Base-by-base conservation (phyloP, 2,329 filamentous ascomycete species). In the Trichoderma oligosporum region DNA sequence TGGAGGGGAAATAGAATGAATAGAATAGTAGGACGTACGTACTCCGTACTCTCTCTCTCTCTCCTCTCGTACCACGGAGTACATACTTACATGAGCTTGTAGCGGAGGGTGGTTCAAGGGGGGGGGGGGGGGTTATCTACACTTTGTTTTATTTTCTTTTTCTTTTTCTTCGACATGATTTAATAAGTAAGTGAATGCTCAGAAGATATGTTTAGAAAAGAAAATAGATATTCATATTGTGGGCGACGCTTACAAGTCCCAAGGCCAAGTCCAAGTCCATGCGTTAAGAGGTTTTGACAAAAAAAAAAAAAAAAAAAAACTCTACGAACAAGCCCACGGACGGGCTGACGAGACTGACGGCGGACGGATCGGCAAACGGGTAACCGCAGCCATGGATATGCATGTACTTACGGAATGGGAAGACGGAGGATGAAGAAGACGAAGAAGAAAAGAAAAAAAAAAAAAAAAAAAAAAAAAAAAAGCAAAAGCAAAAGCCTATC, bases 351-450 rank as follows among this genome's bases (percentile, higher is more conserved):
- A 46, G 41, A 46, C 31, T 55, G 51, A 55, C 38, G 49, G 49
- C 49, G 49, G 49, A 44, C 51, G 51, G 51, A 55, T 55, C 51
- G 51, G 51, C 41, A 38, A 41, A 20, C 51, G 51, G 51, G 51
- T 55, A 55, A 41, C 41, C 29, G 41, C 41, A 55, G 31, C 41
- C 38, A 35, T 39, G 51, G 41, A 55, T 55, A 52, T 52, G 54
- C 54, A 57, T 42, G 42, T n/a, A 36, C 54, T 35, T 57, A 49
- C 45, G 45, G 25, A 42, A 35, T 31, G 14, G 54, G 38, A 49
- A 57, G 36, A 49, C 38, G 24, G 38, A 29, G 42, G 22, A 45
- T 24, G 42, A 24, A 27, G 8, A 25, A 20, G 27, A 12, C 9
- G 22, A n/a, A 31, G 16, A 14, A 35, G 14, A 29, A 35, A 18